Evolutionary conservation across 176 grass and related monocot species (phyloP), one percentile per base, ranked within the genome.

Genomic region (Oryza glaberrima): DNA sequence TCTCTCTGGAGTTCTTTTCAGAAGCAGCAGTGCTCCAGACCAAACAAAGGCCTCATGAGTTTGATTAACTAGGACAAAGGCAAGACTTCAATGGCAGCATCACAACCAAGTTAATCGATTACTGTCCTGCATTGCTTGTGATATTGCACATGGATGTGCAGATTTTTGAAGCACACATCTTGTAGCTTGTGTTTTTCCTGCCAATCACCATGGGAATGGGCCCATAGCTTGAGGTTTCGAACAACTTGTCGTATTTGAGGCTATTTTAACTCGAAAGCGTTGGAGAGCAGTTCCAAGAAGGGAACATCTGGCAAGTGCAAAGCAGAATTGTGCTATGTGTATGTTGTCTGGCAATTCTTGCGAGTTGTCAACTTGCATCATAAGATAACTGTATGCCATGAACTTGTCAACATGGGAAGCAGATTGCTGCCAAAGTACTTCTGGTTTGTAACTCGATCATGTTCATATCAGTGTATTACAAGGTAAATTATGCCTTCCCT

Each of bases 1-100:
- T 48, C 80, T 93, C 28, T 77, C 87, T 65, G 87, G 84, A 71
- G 85, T 91, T 79, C 41, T 88, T 65, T 93, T 93, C 26, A 82
- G 84, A 85, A 76, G 82, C 11, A 75, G 32, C 47, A 75, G 78
- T 65, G 38, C 61, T 45, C 38, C 46, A 44, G 81, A 84, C 10
- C 66, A 92, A 45, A 51, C 28, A 7, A 84, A 89, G 20, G 61
- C 82, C 36, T 4, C 52, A 63, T 82, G 67, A 73, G 1, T 60
- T 77, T 44, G 45, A 54, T 54, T 72, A 4, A 65, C 26, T 65
- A 26, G n/a, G 70, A 77, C 79, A 76, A 61, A 48, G 4, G 41
- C 65, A 38, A 28, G 7, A n/a, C 2, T 28, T 51, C 17, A 41
- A 17, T 44, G 80, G 52, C 67, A 72, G 8, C 65, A 66, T 72